phyloP scores from a whole-genome alignment of 179 eudicot species.

The Beta corolliflora region DNA sequence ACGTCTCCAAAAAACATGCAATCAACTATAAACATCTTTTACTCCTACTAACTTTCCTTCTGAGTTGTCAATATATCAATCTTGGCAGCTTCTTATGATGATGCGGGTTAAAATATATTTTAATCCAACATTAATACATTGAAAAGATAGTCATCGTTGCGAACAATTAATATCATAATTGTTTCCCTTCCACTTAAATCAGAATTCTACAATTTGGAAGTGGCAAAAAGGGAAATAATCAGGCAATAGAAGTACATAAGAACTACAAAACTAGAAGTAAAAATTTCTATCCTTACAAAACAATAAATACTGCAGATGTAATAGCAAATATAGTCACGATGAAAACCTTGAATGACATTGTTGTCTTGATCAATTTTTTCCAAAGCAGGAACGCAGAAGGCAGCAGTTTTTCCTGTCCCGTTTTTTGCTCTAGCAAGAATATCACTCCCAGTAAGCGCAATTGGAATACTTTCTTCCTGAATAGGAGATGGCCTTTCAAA shows the following conservation, averaged over 20 bases:
- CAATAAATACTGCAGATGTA: no score
- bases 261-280: not conserved
- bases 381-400: conserved; percentile 79
- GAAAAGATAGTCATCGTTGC: no score
- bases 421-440: conserved; percentile 89
- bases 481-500: conserved; percentile 93
- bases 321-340: not conserved
- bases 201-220: not conserved
- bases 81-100: no score
- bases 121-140: not conserved
- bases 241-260: not conserved
- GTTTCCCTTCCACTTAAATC: not conserved
- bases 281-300: no score
- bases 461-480: conserved; percentile 94
- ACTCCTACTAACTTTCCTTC: not conserved
- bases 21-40: not conserved
- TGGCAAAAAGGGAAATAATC: not conserved
- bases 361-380: conserved; percentile 89
- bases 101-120: not conserved
- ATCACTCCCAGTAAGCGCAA: conserved; percentile 86
- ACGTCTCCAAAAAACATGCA: not conserved
- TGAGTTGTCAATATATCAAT: not conserved
- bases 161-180: not conserved
- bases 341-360: conserved; percentile 85
- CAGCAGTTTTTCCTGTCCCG: conserved; percentile 90